Evolutionary conservation across 139 green algal genomes (phyloP).

Genomic region (Tetratostichococcus sp.): DNA sequence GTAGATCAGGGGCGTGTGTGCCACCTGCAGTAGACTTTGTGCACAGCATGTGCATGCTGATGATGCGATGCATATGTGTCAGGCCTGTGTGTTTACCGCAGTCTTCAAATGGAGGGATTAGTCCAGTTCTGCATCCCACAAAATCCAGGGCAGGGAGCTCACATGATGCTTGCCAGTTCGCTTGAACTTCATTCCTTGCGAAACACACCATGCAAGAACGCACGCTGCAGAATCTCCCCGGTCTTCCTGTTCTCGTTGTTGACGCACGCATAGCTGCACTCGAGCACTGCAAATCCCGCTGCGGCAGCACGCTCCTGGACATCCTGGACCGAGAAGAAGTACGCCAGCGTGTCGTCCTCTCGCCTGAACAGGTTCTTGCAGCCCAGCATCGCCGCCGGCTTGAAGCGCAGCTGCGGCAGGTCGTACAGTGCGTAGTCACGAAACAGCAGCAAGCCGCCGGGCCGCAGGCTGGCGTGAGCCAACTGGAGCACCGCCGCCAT

Average conservation of each 20-base stretch:
- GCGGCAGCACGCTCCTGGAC: slow-evolving; percentile 12
- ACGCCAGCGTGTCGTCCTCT: slow-evolving; percentile 65
- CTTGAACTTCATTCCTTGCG: background rate
- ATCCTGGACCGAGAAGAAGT: slow-evolving; percentile 69
- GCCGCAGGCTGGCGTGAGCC: slow-evolving; percentile 34
- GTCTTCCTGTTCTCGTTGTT: background rate
- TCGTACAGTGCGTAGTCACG: slow-evolving; percentile 79
- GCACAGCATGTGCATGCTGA: no score
- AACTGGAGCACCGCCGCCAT: slow-evolving; percentile 26
- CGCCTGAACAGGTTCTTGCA: slow-evolving; percentile 49
- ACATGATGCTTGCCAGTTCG: no score
- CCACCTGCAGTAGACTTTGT: no score
- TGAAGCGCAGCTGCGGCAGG: slow-evolving; percentile 55
- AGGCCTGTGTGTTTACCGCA: no score
- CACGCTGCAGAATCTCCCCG: background rate
- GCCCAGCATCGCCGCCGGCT: slow-evolving; percentile 33
- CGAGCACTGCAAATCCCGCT: background rate
- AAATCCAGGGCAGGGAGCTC: no score
- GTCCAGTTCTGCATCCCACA: no score
- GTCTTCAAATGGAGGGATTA: no score
- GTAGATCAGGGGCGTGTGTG: no score
- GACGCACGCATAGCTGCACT: background rate
- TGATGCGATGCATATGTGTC: no score
- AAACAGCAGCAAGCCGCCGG: slow-evolving; percentile 61
- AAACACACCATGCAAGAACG: background rate